Conservation (phyloP, 176 grass and related monocot genomes). For the Bromus sterilis region DNA sequence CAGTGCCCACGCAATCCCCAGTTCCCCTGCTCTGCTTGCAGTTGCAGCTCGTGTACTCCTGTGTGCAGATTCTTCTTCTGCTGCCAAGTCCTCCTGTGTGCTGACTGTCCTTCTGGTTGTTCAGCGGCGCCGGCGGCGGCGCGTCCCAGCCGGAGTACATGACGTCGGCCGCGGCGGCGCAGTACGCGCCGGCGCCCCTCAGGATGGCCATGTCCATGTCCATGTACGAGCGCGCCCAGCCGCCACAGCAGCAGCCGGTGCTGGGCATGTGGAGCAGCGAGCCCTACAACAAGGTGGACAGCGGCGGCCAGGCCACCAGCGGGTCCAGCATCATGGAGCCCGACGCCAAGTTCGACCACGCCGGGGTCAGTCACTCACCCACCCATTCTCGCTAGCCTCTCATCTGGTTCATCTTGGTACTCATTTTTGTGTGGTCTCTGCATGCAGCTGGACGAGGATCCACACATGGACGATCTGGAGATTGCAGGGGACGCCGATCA, state of each 20-base stretch:
- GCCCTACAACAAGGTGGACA: conserved; percentile 57
- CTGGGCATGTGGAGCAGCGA: conserved; percentile 54
- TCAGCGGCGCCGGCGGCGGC: conserved; percentile 26
- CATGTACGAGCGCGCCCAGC: conserved; percentile 46
- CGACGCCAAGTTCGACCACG: conserved; percentile 43
- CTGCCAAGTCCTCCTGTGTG: neutral
- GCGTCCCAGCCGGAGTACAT: conserved; percentile 46
- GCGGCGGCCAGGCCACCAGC: conserved; percentile 65
- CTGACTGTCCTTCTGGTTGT: neutral
- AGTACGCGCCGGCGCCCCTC: conserved; percentile 43
- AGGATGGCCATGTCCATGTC: conserved; percentile 73
- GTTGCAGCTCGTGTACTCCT: no score
- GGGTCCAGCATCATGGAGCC: conserved; percentile 53
- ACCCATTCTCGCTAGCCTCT: no score
- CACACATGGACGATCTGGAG: conserved; percentile 28
- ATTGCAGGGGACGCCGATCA: conserved; percentile 36
- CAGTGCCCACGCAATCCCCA: no score
- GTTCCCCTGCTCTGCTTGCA: no score
- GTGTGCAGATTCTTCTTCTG: neutral
- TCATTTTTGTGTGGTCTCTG: conserved; percentile 13
- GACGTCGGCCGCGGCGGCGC: conserved; percentile 66
- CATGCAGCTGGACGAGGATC: conserved; percentile 44
- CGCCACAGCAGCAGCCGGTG: neutral
- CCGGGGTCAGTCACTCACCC: conserved; percentile 36
- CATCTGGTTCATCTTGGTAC: neutral